A percentile compares a stretch with the other conserved stretches of the same genome.
Conservation (phyloP, 75 land plant genomes). For the Selaginella moellendorffii region DNA sequence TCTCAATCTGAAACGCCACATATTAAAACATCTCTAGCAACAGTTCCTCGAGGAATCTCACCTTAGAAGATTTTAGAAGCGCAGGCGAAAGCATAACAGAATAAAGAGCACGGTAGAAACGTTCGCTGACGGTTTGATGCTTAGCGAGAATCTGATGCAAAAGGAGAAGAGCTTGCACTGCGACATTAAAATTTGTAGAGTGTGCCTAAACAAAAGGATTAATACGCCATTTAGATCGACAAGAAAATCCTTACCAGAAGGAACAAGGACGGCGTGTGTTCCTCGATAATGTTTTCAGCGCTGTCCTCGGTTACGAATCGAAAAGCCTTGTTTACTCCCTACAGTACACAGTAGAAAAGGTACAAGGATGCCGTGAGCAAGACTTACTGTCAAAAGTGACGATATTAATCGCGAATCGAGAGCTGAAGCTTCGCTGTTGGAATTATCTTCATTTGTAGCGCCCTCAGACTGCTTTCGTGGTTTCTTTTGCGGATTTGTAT, state of each 20-base stretch:
- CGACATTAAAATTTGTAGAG: slow-evolving; percentile 86
- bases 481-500: slow-evolving; percentile 17
- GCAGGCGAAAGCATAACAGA: slow-evolving; percentile 68
- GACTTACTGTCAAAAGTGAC: slow-evolving; percentile 74
- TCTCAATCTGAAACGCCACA: slow-evolving; percentile 45
- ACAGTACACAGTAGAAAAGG: slow-evolving; percentile 4
- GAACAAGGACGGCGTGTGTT: slow-evolving; percentile 73
- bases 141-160: slow-evolving; percentile 68
- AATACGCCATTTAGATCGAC: slow-evolving; percentile 1
- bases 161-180: slow-evolving; percentile 90
- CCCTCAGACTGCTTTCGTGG: neutral
- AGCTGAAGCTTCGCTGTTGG: slow-evolving; percentile 16
- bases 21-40: neutral
- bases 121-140: slow-evolving; percentile 84
- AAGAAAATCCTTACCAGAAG: slow-evolving; percentile 37
- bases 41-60: neutral
- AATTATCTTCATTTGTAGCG: slow-evolving; percentile 13
- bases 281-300: slow-evolving; percentile 63
- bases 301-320: slow-evolving; percentile 70
- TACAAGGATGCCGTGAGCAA: too few species aligned
- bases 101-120: slow-evolving; percentile 90
- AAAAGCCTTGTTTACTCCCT: slow-evolving; percentile 98
- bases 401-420: slow-evolving; percentile 80
- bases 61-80: slow-evolving; percentile 72
- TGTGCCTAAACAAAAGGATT: slow-evolving; percentile 45